phyloP scores from a whole-genome alignment of 192 early-diverging fungal genomes.

The Coemansia sp. region DNA sequence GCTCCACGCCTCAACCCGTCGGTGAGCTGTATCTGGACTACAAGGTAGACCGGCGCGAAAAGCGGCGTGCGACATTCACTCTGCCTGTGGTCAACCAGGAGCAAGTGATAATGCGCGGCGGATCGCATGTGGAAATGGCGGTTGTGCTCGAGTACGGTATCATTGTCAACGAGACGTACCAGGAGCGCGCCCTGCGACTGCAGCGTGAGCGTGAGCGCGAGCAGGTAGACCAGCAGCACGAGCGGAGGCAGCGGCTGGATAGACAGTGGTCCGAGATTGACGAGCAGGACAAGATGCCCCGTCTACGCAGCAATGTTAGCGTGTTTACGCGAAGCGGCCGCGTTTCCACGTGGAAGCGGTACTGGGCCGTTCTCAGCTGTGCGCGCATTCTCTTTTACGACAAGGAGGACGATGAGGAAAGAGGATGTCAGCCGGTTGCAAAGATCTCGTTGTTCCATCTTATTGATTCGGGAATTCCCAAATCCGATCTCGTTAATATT shows the following conservation, averaged over 20 bases:
- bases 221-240: slow-evolving; percentile 17
- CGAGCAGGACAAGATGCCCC: slow-evolving; percentile 25
- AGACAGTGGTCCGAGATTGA: slow-evolving; percentile 40
- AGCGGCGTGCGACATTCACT: slow-evolving; percentile 46
- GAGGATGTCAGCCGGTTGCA: slow-evolving; percentile 24
- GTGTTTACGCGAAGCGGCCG: slow-evolving; percentile 53
- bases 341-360: slow-evolving; percentile 54
- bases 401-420: slow-evolving; percentile 29
- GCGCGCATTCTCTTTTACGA: slow-evolving; percentile 47
- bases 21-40: slow-evolving; percentile 57
- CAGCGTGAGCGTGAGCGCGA: slow-evolving; percentile 20
- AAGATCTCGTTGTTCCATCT: slow-evolving; percentile 51
- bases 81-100: slow-evolving; percentile 52
- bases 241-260: slow-evolving; percentile 25
- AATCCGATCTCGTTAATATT: slow-evolving; percentile 48
- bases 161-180: slow-evolving; percentile 46
- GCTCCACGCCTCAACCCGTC: slow-evolving; percentile 42
- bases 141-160: slow-evolving; percentile 57
- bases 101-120: slow-evolving; percentile 52
- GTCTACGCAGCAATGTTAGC: slow-evolving; percentile 45
- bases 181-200: slow-evolving; percentile 19
- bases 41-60: slow-evolving; percentile 41
- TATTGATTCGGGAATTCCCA: slow-evolving; percentile 30
- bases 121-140: slow-evolving; percentile 50
- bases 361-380: slow-evolving; percentile 51